Percentiles rank a stretch among this genome's conserved stretches.
phyloP scores from a whole-genome alignment of 352 stramenopile genomes.

The Saprolegnia parasitica region DNA sequence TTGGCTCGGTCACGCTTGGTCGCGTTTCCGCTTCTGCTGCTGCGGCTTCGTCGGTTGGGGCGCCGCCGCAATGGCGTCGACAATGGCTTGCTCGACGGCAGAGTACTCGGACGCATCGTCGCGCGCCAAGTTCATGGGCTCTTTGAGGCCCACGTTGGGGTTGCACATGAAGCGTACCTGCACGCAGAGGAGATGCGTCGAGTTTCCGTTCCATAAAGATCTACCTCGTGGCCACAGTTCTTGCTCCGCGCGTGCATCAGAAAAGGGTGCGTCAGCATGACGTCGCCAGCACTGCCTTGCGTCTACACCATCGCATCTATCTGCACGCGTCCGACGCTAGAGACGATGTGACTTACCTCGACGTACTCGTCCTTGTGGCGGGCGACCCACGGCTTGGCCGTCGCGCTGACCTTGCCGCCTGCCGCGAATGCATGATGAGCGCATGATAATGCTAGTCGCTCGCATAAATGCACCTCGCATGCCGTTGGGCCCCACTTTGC shows the following conservation, averaged over 20 bases:
- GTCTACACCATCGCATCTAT: background rate
- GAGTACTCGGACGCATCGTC: constrained; percentile 16
- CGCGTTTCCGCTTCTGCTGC: constrained; percentile 10
- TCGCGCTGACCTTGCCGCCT: constrained; percentile 25
- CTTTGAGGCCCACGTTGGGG: constrained; percentile 47
- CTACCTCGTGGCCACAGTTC: constrained; percentile 41
- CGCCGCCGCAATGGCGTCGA: constrained; percentile 1
- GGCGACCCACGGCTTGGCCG: constrained; percentile 29
- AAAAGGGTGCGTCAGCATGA: constrained; percentile 79
- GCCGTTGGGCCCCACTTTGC: constrained; percentile 45
- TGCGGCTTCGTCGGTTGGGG: background rate
- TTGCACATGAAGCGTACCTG: constrained; percentile 68
- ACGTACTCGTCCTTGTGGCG: constrained; percentile 31
- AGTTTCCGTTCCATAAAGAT: background rate
- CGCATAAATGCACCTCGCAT: constrained; percentile 36
- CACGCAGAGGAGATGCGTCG: background rate
- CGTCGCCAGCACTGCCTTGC: constrained; percentile 57
- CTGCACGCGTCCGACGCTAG: background rate
- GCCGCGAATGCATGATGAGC: background rate
- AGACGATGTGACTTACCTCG: constrained; percentile 39
- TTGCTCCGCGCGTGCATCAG: constrained; percentile 71
- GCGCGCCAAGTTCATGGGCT: constrained; percentile 45
- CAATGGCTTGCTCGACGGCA: constrained; percentile 19
- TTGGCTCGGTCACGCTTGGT: constrained; percentile 14
- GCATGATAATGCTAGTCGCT: background rate